Evolutionary conservation across 306 rosid genomes (phyloP), one percentile per base, ranked within the genome.

Genomic region (Luffa aegyptiaca): DNA sequence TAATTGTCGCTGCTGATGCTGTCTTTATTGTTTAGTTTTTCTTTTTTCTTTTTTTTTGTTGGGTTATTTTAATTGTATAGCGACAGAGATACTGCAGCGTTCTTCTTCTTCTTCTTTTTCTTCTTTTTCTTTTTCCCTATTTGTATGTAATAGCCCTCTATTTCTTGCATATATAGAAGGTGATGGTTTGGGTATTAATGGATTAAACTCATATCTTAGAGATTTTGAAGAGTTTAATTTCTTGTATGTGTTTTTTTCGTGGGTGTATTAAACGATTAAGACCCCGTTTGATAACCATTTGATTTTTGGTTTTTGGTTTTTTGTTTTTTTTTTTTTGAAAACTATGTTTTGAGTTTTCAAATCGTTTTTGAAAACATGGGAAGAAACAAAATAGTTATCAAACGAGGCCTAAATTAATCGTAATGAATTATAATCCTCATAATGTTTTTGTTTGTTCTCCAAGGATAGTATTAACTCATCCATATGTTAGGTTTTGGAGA

Each of bases 31-130:
- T 26, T 48, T 61, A 35, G 56, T 48, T 63, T 61, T 44, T 4
- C 8, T 13, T 41, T 17, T 53, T 16, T 5, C 14, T 51, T 6
- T 51, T 49, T 18, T 44, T 45, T 42, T 26, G 51, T 58, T 77
- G 71, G 57, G 39, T n/a, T 57, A 58, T 68, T 68, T 68, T 46
- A 79, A 63, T 49, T 79, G 81, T 78, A 78, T 78, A 78, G 81
- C 74, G 56, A 78, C 45, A 78, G 17, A 78, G 12, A 62, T 77
- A 62, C 53, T 77, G 69, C 80, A 56, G 53, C 69, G 36, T 77
- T 55, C 63, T 13, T 53, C 63, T 39, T 52, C 36, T n/a, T 46
- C 39, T 74, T 49, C 26, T 9, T 56, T 8, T 56, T 36, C 1
- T 45, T 59, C 21, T 14, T 44, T 11, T 36, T 77, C 52, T 5